phyloP scores from a whole-genome alignment of 306 rosid genomes.

The Gastrolobium bilobum region DNA sequence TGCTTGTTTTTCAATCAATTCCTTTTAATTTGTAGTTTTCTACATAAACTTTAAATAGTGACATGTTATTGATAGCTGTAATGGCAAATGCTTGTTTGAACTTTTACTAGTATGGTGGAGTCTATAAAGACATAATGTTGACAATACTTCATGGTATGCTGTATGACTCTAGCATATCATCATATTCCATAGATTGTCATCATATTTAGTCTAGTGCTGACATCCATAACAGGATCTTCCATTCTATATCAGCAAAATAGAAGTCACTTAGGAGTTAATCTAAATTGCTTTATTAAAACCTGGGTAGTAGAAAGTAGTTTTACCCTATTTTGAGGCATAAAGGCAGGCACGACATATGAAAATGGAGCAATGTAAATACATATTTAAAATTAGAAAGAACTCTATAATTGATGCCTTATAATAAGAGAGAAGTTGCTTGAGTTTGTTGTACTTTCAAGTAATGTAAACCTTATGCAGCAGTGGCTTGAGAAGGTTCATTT shows the following conservation, averaged over 20 bases:
- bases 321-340: not conserved
- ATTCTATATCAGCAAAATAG: not conserved
- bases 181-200: not conserved
- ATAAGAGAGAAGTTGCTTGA: not conserved
- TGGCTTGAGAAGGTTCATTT: conserved; percentile 1
- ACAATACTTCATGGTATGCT: conserved; percentile 2
- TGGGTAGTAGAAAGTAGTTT: conserved; percentile 4
- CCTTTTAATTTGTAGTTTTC: conserved; percentile 3
- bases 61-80: not conserved
- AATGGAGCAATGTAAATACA: not conserved
- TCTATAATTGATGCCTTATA: not conserved
- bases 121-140: not conserved
- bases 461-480: not conserved
- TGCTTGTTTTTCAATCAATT: conserved; percentile 22
- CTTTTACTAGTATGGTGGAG: not conserved
- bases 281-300: not conserved
- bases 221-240: conserved; percentile 8
- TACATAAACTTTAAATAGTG: not conserved
- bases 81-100: not conserved
- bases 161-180: not conserved
- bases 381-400: not conserved
- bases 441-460: conserved; percentile 1
- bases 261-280: conserved; percentile 1
- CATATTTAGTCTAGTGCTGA: not conserved
- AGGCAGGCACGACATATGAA: not conserved